These are phyloP conservation scores for Paraurostyla sp. DNA, from an alignment of 73 alveolate species.

Conservation along the genomic window DNA sequence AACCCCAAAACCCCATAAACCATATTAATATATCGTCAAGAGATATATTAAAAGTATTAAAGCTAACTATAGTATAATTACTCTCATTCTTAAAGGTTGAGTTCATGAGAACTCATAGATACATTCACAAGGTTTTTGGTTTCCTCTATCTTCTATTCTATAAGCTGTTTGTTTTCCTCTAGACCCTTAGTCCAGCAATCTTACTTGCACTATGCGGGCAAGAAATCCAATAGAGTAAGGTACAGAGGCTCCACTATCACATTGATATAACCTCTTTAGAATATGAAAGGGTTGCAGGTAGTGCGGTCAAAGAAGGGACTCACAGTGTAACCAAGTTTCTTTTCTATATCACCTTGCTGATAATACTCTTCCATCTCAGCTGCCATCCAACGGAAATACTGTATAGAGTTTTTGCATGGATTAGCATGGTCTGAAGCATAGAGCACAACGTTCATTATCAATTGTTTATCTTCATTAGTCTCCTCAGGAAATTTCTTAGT, in stretches of 20 bases:
- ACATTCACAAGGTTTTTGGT: slow-evolving; percentile 55
- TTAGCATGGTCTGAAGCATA: slow-evolving; percentile 76
- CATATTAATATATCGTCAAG: too few relatives aligned
- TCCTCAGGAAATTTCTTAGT: slow-evolving; percentile 83
- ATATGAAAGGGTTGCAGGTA: slow-evolving; percentile 77
- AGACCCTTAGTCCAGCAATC: slow-evolving; percentile 71
- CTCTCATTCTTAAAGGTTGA: slow-evolving; percentile 25
- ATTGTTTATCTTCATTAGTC: slow-evolving; percentile 74
- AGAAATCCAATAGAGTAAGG: slow-evolving; percentile 50
- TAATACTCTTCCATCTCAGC: slow-evolving; percentile 89
- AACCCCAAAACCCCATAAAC: too few relatives aligned
- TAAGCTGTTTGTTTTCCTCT: slow-evolving; percentile 65
- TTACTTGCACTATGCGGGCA: slow-evolving; percentile 57
- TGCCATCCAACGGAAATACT: slow-evolving; percentile 85
- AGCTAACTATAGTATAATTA: too few relatives aligned
- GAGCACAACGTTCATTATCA: slow-evolving; percentile 67
- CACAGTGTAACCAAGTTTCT: slow-evolving; percentile 77
- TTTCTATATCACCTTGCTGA: slow-evolving; percentile 90
- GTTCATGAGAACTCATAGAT: slow-evolving; percentile 52
- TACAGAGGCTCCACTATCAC: slow-evolving; percentile 78
- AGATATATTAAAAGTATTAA: too few relatives aligned
- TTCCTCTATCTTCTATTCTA: slow-evolving; percentile 73
- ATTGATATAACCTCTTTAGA: slow-evolving; percentile 75
- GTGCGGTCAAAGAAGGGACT: slow-evolving; percentile 83
- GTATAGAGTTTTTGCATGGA: slow-evolving; percentile 73